Conservation (phyloP, 139 green algal species). For the Gonium pectorale region DNA sequence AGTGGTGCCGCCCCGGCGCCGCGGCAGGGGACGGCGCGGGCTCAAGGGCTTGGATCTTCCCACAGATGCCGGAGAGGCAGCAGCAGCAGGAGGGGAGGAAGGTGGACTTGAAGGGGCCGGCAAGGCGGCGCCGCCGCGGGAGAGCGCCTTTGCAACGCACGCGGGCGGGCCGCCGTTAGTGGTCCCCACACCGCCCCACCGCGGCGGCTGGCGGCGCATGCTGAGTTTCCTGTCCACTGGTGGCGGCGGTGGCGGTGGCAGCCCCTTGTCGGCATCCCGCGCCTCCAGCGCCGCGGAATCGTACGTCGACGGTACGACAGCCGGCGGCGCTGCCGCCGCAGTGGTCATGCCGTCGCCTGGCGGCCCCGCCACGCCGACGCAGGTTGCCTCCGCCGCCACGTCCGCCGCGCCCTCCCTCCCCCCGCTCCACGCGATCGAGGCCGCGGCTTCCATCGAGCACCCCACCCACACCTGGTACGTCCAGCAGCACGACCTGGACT, state of each 20-base stretch:
- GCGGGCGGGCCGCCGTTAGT: no score
- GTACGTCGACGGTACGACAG: neutral
- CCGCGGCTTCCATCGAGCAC: neutral
- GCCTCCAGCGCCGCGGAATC: neutral
- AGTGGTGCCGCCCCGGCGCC: neutral
- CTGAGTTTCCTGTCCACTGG: no score
- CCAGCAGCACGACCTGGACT: slow-evolving; percentile 57
- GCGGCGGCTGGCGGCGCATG: no score
- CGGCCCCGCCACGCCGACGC: neutral
- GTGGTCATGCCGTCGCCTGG: neutral
- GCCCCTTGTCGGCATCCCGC: neutral
- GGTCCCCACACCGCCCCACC: no score
- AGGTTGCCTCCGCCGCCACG: neutral
- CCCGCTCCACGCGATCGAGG: neutral
- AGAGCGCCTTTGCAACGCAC: no score
- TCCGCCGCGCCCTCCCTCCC: neutral
- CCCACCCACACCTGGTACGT: slow-evolving; percentile 59
- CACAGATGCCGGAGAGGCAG: no score
- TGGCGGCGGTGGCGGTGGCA: no score
- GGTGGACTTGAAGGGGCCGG: no score
- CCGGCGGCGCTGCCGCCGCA: neutral
- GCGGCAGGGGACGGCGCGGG: no score
- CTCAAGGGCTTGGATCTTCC: no score
- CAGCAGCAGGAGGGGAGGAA: no score
- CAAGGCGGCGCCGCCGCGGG: no score